Evolutionary conservation across 2,329 filamentous ascomycete genomes (phyloP).

Genomic region (Venturiaceae sp.): DNA sequence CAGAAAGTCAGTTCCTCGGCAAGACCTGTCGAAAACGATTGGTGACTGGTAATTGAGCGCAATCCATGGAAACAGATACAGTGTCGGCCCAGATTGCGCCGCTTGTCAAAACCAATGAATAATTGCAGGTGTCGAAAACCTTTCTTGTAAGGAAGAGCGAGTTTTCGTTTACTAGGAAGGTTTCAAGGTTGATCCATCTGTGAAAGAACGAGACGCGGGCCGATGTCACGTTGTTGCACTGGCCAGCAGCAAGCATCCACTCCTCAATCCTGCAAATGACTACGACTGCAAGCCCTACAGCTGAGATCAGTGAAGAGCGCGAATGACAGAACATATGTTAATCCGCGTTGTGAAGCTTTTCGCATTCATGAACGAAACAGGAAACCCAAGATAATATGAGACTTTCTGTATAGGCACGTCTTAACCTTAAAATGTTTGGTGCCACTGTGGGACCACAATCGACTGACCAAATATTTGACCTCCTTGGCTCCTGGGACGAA

Average conservation of each 20-base stretch:
- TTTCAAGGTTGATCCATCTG: neutral
- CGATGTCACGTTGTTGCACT: neutral
- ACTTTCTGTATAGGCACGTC: no score
- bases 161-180: neutral
- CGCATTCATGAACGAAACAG: no score
- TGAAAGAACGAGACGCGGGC: neutral
- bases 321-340: no score
- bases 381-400: no score
- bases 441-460: no score
- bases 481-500: no score
- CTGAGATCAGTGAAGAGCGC: neutral
- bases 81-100: neutral
- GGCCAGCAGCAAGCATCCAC: neutral
- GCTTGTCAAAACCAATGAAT: neutral
- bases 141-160: neutral
- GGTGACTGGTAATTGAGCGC: neutral
- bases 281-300: neutral
- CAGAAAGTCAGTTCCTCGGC: neutral
- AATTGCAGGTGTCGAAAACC: neutral
- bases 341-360: no score
- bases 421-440: no score
- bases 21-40: neutral
- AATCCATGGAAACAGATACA: neutral
- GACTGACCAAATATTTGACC: no score
- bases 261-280: neutral